phyloP scores from a whole-genome alignment of 768 basidiomycete genomes.

The Lyophyllum decastes region DNA sequence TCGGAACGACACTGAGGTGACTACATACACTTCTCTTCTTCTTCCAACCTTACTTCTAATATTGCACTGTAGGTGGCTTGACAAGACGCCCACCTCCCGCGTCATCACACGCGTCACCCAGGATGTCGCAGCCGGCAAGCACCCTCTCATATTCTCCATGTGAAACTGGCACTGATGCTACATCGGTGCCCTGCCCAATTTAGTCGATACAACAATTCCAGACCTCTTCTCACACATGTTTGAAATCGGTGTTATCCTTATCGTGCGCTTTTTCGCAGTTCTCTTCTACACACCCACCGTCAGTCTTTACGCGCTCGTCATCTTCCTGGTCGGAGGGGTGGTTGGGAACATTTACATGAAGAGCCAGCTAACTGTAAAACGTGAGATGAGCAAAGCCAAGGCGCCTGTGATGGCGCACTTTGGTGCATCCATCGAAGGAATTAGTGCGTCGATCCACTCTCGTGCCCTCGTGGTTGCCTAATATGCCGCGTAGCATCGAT shows the following conservation, averaged over 20 bases:
- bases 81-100: slow-evolving; percentile 45
- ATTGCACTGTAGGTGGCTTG: slow-evolving; percentile 41
- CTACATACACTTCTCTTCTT: slow-evolving; percentile 5
- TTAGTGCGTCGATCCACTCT: slow-evolving; percentile 33
- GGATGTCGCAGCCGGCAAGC: slow-evolving; percentile 49
- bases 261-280: slow-evolving; percentile 14
- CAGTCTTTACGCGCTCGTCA: slow-evolving; percentile 7
- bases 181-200: slow-evolving; percentile 21
- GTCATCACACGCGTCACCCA: slow-evolving; percentile 67
- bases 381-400: slow-evolving; percentile 45
- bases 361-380: slow-evolving; percentile 45
- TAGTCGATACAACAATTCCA: slow-evolving; percentile 49
- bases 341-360: slow-evolving; percentile 44
- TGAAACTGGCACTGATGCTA: neutral
- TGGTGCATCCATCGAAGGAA: slow-evolving; percentile 57
- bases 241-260: slow-evolving; percentile 10
- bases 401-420: slow-evolving; percentile 34
- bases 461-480: neutral
- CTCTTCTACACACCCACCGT: slow-evolving; percentile 14
- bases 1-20: slow-evolving; percentile 61
- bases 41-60: neutral
- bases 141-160: neutral
- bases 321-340: slow-evolving; percentile 35
- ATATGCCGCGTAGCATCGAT: slow-evolving; percentile 43
- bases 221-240: slow-evolving; percentile 20